Evolutionary conservation across 768 basidiomycete species (phyloP).

Genomic region (Lepiota brunneoincarnata): DNA sequence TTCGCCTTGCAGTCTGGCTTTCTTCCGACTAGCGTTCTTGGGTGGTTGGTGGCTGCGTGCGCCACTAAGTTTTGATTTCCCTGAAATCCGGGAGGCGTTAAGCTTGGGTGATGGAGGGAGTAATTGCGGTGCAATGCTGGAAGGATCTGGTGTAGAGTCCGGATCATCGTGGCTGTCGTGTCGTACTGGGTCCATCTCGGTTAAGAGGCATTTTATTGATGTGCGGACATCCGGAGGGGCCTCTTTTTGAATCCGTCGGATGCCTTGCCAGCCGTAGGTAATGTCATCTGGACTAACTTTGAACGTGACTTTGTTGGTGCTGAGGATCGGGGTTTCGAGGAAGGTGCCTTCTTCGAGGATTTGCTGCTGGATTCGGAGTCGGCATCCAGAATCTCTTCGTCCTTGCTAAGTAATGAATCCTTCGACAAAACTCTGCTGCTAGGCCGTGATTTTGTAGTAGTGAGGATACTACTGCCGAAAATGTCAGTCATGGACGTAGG

Average conservation of each 20-base stretch:
- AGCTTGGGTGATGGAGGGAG: conserved; percentile 48
- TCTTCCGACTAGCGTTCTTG: conserved; percentile 47
- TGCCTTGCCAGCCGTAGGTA: background rate
- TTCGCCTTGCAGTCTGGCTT: conserved; percentile 32
- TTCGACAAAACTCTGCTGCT: background rate
- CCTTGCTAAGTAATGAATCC: conserved; percentile 1
- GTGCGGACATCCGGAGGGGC: conserved; percentile 12
- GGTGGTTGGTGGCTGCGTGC: conserved; percentile 10
- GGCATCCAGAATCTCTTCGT: conserved; percentile 3
- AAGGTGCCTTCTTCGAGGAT: background rate
- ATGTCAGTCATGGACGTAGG: conserved; percentile 11
- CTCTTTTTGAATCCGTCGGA: conserved; percentile 10
- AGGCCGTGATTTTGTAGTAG: background rate
- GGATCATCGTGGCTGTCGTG: conserved; percentile 18
- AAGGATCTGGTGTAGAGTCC: conserved; percentile 17
- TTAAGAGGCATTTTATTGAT: conserved; percentile 44
- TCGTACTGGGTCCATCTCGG: conserved; percentile 28
- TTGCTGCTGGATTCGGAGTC: background rate
- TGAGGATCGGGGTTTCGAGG: conserved; percentile 1
- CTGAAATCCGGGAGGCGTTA: conserved; percentile 18
- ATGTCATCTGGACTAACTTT: conserved; percentile 7
- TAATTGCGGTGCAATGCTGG: conserved; percentile 54
- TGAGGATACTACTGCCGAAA: conserved; percentile 5
- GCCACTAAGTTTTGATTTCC: conserved; percentile 33
- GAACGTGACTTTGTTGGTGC: conserved; percentile 4